These are phyloP conservation scores for Lotus japonicus DNA, from an alignment of 306 rosid species.

Conservation along the genomic window DNA sequence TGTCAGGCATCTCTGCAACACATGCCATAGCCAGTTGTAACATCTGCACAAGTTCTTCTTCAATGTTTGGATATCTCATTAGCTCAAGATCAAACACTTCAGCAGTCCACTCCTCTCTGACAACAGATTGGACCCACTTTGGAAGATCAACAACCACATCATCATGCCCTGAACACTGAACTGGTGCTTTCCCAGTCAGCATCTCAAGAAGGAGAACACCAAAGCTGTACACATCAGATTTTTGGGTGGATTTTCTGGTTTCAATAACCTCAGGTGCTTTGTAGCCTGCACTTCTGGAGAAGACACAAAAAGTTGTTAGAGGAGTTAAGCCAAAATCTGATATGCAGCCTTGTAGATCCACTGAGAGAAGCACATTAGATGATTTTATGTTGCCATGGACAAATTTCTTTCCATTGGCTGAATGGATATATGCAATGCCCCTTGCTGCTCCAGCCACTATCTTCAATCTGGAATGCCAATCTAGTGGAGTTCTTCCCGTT, in stretches of 20 bases:
- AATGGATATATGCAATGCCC: constrained; percentile 80
- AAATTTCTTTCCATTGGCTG: constrained; percentile 58
- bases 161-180: constrained; percentile 63
- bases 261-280: constrained; percentile 72
- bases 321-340: constrained; percentile 77
- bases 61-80: constrained; percentile 62
- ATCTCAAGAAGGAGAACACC: constrained; percentile 89
- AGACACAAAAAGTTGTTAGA: constrained; percentile 40
- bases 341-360: constrained; percentile 54
- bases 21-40: constrained; percentile 93
- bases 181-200: constrained; percentile 79
- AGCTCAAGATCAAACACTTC: constrained; percentile 94
- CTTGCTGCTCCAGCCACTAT: constrained; percentile 71
- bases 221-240: constrained; percentile 73
- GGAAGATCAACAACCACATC: constrained; percentile 72
- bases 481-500: constrained; percentile 49
- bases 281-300: constrained; percentile 59
- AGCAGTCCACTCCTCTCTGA: constrained; percentile 89
- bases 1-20: constrained; percentile 63
- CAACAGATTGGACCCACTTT: constrained; percentile 85
- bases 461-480: constrained; percentile 79
- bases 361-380: constrained; percentile 68
- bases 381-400: constrained; percentile 90
- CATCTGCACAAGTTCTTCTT: constrained; percentile 93
- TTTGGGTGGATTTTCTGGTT: constrained; percentile 51